Evolutionary conservation across 2,329 filamentous ascomycete species (phyloP), one percentile per base, ranked within the genome.

Genomic region (Penicillium sp.): DNA sequence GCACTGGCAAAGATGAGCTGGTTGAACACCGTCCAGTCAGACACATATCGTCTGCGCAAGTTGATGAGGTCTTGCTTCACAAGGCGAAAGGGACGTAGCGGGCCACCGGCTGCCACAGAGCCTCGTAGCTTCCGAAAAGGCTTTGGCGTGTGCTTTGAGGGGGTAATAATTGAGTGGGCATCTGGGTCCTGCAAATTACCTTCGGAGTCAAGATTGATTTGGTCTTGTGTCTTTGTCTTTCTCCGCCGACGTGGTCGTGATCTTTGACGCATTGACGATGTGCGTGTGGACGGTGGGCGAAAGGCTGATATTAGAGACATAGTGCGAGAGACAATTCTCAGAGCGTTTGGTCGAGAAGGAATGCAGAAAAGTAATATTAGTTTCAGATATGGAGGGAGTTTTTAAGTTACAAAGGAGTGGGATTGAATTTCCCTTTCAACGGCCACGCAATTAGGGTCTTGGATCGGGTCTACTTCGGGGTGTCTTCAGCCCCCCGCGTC

Each of bases 1-100:
- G 86, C 83, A 68, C 85, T 87, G 26, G 87, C 86, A 56, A 89
- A 75, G 6, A 89, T 78, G 42, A 88, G 76, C 68, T 89, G 87
- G 68, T 89, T 89, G 73, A 89, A 89, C 25, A 83, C 65, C 4
- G 75, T 78, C 84, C 84, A 86, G 66, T 86, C 84, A 1, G 83
- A 85, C 1, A 77, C 52, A 68, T 82, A 86, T 65, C 84, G 75
- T 25, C 70, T 61, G 26, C 76, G 78, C 43, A 86, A 68, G 58
- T 82, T 84, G 38, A 69, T 46, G 1, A 81, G 65, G 68, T 86
- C 84, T 56, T 83, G 77, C 61, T 74, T 80, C 2, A 86, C 70
- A 4, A 86, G 76, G n/a, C 84, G 78, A 70, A 85, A 84, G 4
- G 84, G 83, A 19, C 78, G 76, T 0, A 86, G 71, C 46, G 78